A percentile compares a stretch with the other conserved stretches of the same genome.
Conservation (phyloP, 1,284 basidiomycete genomes). For the Cutaneotrichosporon spelunceum region DNA sequence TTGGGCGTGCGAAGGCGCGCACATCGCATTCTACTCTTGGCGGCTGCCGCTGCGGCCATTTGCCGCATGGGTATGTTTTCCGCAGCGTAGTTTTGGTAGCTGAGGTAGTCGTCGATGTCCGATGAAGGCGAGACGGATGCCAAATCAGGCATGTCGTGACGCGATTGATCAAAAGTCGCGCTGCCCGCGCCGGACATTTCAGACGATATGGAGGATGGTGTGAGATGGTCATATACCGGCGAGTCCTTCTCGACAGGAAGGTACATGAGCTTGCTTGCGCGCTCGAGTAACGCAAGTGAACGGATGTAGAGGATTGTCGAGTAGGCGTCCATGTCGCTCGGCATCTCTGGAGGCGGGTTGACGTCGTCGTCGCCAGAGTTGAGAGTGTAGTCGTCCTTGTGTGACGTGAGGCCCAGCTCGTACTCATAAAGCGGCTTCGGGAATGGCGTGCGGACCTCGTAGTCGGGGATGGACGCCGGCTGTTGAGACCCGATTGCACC, state of each 20-base stretch:
- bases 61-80: not conserved
- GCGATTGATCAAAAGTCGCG: not conserved
- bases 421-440: constrained; percentile 43
- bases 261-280: constrained; percentile 42
- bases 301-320: constrained; percentile 32
- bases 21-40: not conserved
- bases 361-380: constrained; percentile 21
- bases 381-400: constrained; percentile 33
- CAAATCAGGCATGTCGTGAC: not conserved
- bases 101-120: constrained; percentile 34
- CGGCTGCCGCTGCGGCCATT: not conserved
- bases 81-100: constrained; percentile 20
- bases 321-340: constrained; percentile 28
- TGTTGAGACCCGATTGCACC: constrained; percentile 36
- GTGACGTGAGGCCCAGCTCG: constrained; percentile 36
- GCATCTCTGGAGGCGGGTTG: constrained; percentile 14
- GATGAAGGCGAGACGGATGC: not conserved
- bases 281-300: constrained; percentile 34
- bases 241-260: constrained; percentile 32
- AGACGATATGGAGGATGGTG: constrained; percentile 3
- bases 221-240: constrained; percentile 1
- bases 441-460: constrained; percentile 39
- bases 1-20: constrained; percentile 36
- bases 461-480: constrained; percentile 33
- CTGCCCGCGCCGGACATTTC: not conserved